Conservation (phyloP, 441 rosid genomes). For the Erodium moschatum region DNA sequence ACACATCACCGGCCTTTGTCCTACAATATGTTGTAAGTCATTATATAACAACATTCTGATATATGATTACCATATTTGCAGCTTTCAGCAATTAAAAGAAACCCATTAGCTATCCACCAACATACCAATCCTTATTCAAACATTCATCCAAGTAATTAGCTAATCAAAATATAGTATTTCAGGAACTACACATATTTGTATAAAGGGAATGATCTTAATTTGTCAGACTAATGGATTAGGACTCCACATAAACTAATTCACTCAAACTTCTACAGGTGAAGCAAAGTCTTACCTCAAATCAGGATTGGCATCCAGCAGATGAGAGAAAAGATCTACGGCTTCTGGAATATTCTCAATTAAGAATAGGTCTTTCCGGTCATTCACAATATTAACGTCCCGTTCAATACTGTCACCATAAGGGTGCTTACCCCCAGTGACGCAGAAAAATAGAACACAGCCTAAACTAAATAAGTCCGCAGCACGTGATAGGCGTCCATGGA, state of each 20-base stretch:
- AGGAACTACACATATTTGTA: not conserved
- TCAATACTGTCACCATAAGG: slow-evolving; percentile 73
- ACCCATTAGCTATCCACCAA: not conserved
- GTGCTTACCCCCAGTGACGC: slow-evolving; percentile 71
- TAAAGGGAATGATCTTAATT: too few species aligned
- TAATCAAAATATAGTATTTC: not conserved
- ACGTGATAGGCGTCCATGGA: slow-evolving; percentile 66
- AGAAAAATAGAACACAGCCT: slow-evolving; percentile 84
- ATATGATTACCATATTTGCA: not conserved
- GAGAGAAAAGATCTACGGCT: slow-evolving; percentile 68
- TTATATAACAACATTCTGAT: not conserved
- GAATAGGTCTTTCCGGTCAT: slow-evolving; percentile 72
- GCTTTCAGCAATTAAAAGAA: not conserved
- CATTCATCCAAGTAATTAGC: not conserved
- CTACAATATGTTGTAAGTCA: slow-evolving; percentile 27
- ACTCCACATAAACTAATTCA: not conserved
- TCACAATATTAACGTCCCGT: slow-evolving; percentile 73
- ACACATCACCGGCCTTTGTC: slow-evolving; percentile 53
- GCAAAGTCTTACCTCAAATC: slow-evolving; percentile 43
- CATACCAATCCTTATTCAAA: too few species aligned
- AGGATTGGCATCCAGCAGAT: slow-evolving; percentile 58
- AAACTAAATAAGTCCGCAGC: slow-evolving; percentile 79
- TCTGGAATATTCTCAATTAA: slow-evolving; percentile 74
- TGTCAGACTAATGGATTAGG: too few species aligned
- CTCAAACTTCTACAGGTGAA: not conserved